Base-by-base conservation (phyloP, 2,329 filamentous ascomycete species). In the Aspergillus tamarii region DNA sequence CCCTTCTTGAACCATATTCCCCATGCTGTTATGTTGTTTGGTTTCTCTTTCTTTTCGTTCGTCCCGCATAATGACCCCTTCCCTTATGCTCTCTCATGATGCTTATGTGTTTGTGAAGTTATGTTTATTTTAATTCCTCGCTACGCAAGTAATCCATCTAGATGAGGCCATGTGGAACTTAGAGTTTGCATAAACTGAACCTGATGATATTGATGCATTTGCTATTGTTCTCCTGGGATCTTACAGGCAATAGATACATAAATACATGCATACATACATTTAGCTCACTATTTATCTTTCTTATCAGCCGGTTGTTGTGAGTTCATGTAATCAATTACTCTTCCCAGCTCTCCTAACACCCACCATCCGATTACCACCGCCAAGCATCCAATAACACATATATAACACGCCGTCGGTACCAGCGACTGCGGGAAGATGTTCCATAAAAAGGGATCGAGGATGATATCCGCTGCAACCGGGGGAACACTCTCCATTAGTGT, bases 361-460 rank as follows among this genome's bases (percentile, higher is more conserved):
- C 72, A 74, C 23, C 70, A 64, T 7, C 69, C 73, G 45, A 87
- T 64, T 55, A 83, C 82, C 77, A 84, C 85, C 32, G 83, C 81
- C 45, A 80, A 69, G 43, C 84, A 65, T 12, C 88, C 87, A 60
- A 96, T 84, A 3, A 86, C 68, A 4, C 84, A 71, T 60, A 96
- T 84, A 77, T 93, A 96, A 41, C 80, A 81, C 14, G 87, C 87
- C 1, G 91, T 94, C 23, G 91, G 89, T 26, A 91, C 72, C 19
- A 98, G 82, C 4, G 93, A 96, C 58, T 83, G 84, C 14, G 95
- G 95, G 59, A 98, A 84, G 19, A 93, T 74, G 80, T 96, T 95
- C 72, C 89, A 80, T 46, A 96, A 65, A 74, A 90, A 98, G 0
- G 93, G 93, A 77, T 98, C 95, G 28, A 99, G 86, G 71, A 97